These are phyloP conservation scores for Phytophthora melonis DNA, from an alignment of 352 stramenopile species.

Conservation along the genomic window DNA sequence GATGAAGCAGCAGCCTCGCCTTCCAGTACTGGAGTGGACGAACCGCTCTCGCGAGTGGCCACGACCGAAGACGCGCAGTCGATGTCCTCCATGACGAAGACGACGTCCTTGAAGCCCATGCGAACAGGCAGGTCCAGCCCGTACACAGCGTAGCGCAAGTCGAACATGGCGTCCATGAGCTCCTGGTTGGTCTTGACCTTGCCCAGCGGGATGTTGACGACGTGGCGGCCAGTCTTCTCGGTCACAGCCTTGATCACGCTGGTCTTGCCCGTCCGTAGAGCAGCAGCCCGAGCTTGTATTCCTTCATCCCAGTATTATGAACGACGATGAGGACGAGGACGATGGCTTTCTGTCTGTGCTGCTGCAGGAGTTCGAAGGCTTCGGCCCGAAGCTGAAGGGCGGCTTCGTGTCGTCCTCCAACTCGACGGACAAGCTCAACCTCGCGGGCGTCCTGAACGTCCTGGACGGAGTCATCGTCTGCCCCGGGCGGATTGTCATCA, in stretches of 20 bases:
- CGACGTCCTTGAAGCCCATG: conserved; percentile 84
- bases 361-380: conserved; percentile 39
- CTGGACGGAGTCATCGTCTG: conserved; percentile 90
- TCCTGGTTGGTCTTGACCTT: conserved; percentile 88
- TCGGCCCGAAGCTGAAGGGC: conserved; percentile 29
- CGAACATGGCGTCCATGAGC: conserved; percentile 85
- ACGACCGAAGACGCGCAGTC: conserved; percentile 84
- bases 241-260: conserved; percentile 89
- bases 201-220: conserved; percentile 70
- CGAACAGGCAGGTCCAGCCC: conserved; percentile 69
- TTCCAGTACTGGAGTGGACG: not conserved
- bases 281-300: conserved; percentile 77
- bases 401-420: conserved; percentile 50
- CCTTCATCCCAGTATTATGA: too few relatives aligned
- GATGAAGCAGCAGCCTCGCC: not conserved
- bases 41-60: conserved; percentile 43
- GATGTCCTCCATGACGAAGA: conserved; percentile 93
- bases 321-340: conserved; percentile 33
- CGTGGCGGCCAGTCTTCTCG: conserved; percentile 73
- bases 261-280: conserved; percentile 92
- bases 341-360: conserved; percentile 33
- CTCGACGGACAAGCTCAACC: conserved; percentile 71
- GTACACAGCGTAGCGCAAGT: conserved; percentile 64
- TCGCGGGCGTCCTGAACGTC: conserved; percentile 90
- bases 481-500: conserved; percentile 82